Conservation (phyloP, 495 filamentous ascomycete genomes). For the Pseudotulostoma volvatum region DNA sequence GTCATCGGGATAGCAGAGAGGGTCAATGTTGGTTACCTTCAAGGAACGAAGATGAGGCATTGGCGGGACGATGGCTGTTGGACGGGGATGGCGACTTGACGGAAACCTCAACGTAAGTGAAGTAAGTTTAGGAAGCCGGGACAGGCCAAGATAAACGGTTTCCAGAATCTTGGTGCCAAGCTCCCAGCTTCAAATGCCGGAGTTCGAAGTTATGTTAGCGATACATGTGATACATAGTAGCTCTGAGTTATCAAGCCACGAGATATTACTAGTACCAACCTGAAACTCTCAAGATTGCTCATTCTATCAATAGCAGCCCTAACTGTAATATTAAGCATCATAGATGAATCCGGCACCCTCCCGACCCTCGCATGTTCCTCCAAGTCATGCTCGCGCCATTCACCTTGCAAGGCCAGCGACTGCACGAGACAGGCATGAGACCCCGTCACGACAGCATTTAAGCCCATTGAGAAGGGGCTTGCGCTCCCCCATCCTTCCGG, state of each 20-base stretch:
- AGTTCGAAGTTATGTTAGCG: background rate
- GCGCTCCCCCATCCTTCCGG: conserved; percentile 45
- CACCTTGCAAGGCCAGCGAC: conserved; percentile 36
- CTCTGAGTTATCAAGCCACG: too few species aligned
- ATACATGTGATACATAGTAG: too few species aligned
- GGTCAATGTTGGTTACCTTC: conserved; percentile 43
- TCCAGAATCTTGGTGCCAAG: conserved; percentile 46
- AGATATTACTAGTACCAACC: too few species aligned
- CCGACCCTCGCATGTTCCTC: conserved; percentile 41
- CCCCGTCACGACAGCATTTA: conserved; percentile 43
- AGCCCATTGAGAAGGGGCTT: conserved; percentile 45
- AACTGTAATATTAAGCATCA: conserved; percentile 45
- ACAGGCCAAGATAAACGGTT: conserved; percentile 39
- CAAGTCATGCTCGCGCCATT: conserved; percentile 40
- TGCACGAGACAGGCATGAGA: conserved; percentile 35
- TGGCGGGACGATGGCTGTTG: conserved; percentile 38
- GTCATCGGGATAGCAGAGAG: conserved; percentile 49
- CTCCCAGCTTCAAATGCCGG: conserved; percentile 31
- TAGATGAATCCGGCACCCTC: conserved; percentile 42
- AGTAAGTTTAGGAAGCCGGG: conserved; percentile 31
- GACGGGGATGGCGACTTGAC: conserved; percentile 38
- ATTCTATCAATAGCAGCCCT: conserved; percentile 44
- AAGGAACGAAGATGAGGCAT: conserved; percentile 38
- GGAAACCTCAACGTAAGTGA: conserved; percentile 40
- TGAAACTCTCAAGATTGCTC: conserved; percentile 36